phyloP scores from a whole-genome alignment of 305 asterid genomes.

The Andrographis paniculata region DNA sequence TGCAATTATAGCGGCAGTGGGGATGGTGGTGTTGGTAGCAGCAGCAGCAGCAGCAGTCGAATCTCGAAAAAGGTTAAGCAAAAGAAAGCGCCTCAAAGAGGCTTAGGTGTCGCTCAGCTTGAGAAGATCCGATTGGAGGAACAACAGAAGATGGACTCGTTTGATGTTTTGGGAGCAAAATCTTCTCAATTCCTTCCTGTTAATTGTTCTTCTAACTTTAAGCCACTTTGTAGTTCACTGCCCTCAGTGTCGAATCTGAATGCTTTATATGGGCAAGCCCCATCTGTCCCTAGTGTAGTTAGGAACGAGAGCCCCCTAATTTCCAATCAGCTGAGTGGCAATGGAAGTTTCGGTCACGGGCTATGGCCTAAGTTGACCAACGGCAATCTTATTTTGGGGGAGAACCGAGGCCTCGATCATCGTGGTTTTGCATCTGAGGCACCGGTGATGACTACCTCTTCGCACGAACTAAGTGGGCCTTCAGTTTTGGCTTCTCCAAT shows the following conservation, averaged over 20 bases:
- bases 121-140: constrained; percentile 77
- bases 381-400: constrained; percentile 32
- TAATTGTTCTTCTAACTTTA: constrained; percentile 28
- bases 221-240: constrained; percentile 28
- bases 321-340: constrained; percentile 23
- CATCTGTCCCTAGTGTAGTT: constrained; percentile 29
- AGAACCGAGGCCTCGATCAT: constrained; percentile 25
- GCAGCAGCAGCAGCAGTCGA: constrained; percentile 20
- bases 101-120: constrained; percentile 92
- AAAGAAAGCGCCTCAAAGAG: constrained; percentile 85
- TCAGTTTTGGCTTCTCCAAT: constrained; percentile 27
- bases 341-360: constrained; percentile 21
- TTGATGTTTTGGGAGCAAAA: constrained; percentile 24
- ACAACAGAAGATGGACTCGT: constrained; percentile 52
- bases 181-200: constrained; percentile 17
- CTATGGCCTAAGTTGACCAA: constrained; percentile 37
- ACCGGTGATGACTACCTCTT: constrained; percentile 14
- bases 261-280: constrained; percentile 29
- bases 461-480: constrained; percentile 17
- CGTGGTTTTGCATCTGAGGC: constrained; percentile 29
- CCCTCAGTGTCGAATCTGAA: constrained; percentile 7
- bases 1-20: constrained; percentile 26
- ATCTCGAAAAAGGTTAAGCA: constrained; percentile 57
- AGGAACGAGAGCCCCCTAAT: constrained; percentile 26
- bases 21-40: constrained; percentile 16